Evolutionary conservation across 1,284 basidiomycete species (phyloP).

Genomic region (Ustilago vetiveriae): DNA sequence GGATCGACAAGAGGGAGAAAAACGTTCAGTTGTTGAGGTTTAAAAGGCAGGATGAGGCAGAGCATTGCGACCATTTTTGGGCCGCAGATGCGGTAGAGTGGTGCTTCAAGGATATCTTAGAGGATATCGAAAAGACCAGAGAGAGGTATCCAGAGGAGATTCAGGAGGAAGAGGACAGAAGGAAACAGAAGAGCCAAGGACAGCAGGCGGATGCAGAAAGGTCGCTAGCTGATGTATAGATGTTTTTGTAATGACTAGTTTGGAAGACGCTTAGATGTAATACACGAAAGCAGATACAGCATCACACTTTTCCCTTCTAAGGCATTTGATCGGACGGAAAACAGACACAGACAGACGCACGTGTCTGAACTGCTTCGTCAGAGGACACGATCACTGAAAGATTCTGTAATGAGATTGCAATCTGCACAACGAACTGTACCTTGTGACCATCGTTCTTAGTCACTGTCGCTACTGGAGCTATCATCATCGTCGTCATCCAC

Average conservation of each 20-base stretch:
- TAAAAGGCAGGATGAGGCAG: conserved; percentile 70
- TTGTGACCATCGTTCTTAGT: conserved; percentile 12
- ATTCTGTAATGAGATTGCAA: background rate
- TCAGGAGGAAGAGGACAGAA: background rate
- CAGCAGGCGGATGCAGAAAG: background rate
- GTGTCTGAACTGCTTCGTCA: too few relatives aligned
- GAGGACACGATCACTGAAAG: too few relatives aligned
- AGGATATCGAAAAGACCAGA: conserved; percentile 53
- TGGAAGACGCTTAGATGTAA: too few relatives aligned
- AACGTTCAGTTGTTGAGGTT: conserved; percentile 71
- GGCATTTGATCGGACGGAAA: too few relatives aligned
- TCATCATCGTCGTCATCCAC: conserved; percentile 20
- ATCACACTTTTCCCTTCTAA: too few relatives aligned
- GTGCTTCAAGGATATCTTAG: conserved; percentile 68
- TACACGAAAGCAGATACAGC: too few relatives aligned
- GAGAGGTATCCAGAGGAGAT: conserved; percentile 43
- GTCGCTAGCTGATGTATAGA: conserved; percentile 2
- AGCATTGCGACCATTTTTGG: conserved; percentile 71
- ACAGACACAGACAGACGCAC: too few relatives aligned
- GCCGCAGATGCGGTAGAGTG: conserved; percentile 74
- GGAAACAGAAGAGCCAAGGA: background rate
- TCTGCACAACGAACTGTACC: too few relatives aligned
- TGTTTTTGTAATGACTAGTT: too few relatives aligned
- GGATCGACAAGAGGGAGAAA: conserved; percentile 53
- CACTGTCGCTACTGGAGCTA: conserved; percentile 33